Evolutionary conservation across 176 grass and related monocot genomes (phyloP).

Genomic region (Echinochloa phyllopogon): DNA sequence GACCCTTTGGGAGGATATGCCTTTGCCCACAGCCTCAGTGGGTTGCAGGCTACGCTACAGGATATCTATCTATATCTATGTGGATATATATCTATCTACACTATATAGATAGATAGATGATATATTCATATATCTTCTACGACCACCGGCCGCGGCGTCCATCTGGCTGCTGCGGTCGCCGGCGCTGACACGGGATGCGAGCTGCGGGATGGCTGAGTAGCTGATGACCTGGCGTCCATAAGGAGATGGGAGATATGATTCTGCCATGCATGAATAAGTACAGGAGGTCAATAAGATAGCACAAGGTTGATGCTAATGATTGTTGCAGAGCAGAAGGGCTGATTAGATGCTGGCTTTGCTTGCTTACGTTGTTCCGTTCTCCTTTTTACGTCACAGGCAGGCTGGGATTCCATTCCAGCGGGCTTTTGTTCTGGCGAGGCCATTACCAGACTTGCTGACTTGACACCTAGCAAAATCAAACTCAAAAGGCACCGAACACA

Average conservation of each 20-base stretch:
- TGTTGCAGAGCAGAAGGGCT: background rate
- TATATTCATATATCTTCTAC: too few relatives aligned
- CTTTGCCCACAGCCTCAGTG: background rate
- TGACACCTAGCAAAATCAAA: conserved; percentile 10
- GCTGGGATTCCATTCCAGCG: background rate
- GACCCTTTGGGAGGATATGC: background rate
- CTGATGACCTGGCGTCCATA: background rate
- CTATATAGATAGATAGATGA: too few relatives aligned
- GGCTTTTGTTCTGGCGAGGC: background rate
- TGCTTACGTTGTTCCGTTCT: background rate
- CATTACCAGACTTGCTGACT: background rate
- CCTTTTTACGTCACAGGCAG: conserved; percentile 27
- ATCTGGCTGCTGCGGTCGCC: background rate
- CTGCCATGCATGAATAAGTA: background rate
- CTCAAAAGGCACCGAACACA: background rate
- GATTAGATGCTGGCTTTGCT: background rate
- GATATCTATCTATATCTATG: background rate
- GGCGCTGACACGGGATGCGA: background rate
- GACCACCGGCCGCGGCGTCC: background rate
- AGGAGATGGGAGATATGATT: background rate
- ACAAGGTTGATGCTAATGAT: background rate
- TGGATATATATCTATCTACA: too few relatives aligned
- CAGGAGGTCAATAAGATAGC: background rate
- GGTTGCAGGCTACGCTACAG: background rate
- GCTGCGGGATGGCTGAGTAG: background rate